These are phyloP conservation scores for Amauroascus niger DNA, from an alignment of 2,329 filamentous ascomycete genomes.

Conservation along the genomic window DNA sequence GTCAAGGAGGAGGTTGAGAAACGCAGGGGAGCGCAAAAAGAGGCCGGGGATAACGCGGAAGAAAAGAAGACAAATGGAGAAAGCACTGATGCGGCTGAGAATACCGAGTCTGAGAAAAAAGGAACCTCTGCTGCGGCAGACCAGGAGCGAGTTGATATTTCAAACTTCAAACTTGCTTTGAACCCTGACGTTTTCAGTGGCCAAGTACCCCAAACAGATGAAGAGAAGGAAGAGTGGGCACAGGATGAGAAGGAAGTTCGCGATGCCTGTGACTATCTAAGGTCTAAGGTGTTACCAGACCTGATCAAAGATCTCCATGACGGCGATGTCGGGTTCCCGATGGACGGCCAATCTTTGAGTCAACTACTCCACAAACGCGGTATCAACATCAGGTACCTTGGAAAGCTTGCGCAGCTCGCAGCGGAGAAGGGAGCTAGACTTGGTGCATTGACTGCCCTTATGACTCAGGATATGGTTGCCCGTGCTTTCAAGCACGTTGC, in stretches of 20 bases:
- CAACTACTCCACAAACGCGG: slow-evolving; percentile 89
- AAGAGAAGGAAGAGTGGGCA: slow-evolving; percentile 73
- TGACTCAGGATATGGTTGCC: slow-evolving; percentile 87
- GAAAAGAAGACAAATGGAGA: slow-evolving; percentile 19
- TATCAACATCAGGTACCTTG: slow-evolving; percentile 95
- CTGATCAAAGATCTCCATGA: slow-evolving; percentile 79
- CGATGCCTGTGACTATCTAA: slow-evolving; percentile 68
- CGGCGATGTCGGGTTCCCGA: slow-evolving; percentile 91
- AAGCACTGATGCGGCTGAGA: slow-evolving; percentile 24
- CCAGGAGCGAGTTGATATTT: slow-evolving; percentile 70
- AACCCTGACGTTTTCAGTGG: slow-evolving; percentile 96
- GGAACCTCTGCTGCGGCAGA: slow-evolving; percentile 28
- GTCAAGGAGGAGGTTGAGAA: slow-evolving; percentile 67
- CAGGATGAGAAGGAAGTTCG: slow-evolving; percentile 84
- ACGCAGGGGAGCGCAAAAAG: slow-evolving; percentile 40
- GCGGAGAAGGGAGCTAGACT: slow-evolving; percentile 60
- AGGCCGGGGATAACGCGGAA: slow-evolving; percentile 28
- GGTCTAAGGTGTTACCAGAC: slow-evolving; percentile 68
- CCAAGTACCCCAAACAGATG: slow-evolving; percentile 78
- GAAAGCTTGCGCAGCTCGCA: slow-evolving; percentile 63
- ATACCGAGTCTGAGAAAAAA: slow-evolving; percentile 35
- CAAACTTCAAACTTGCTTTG: slow-evolving; percentile 74
- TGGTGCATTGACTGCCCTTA: slow-evolving; percentile 64
- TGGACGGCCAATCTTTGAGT: slow-evolving; percentile 90
- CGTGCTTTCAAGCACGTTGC: slow-evolving; percentile 90